Percentiles rank a stretch among this genome's conserved stretches.
Conservation (phyloP, 805 yeast species). For the Jamesozyma piceae region DNA sequence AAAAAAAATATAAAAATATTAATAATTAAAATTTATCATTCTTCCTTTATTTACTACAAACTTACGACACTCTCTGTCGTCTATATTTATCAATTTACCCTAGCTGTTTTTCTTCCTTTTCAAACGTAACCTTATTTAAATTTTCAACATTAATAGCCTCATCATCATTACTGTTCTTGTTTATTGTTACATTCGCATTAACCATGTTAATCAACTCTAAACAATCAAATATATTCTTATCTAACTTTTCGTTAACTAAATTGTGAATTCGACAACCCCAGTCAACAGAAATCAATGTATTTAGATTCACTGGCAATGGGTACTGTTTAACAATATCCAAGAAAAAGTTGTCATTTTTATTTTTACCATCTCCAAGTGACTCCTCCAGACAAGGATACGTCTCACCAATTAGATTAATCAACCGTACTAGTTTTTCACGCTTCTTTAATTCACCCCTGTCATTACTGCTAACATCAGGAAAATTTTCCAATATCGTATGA, state of each 20-base stretch:
- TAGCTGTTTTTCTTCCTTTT: conserved; percentile 13
- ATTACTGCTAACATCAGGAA: conserved; percentile 65
- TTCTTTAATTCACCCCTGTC: conserved; percentile 42
- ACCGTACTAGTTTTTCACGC: conserved; percentile 44
- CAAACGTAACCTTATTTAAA: conserved; percentile 10
- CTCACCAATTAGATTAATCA: conserved; percentile 67
- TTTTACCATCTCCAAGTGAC: conserved; percentile 35
- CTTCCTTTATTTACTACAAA: too few relatives aligned
- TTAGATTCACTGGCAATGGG: conserved; percentile 79
- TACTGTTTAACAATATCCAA: conserved; percentile 50
- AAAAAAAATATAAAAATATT: too few relatives aligned
- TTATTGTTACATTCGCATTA: too few relatives aligned
- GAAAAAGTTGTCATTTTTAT: conserved; percentile 78
- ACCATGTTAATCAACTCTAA: conserved; percentile 56
- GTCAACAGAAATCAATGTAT: conserved; percentile 68
- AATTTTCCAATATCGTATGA: conserved; percentile 83
- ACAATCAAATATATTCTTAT: conserved; percentile 81
- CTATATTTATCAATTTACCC: too few relatives aligned
- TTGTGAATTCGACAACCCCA: conserved; percentile 98
- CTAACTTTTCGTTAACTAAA: conserved; percentile 76
- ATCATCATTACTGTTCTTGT: conserved; percentile 32
- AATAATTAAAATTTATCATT: too few relatives aligned
- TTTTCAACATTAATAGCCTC: conserved; percentile 44
- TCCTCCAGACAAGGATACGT: conserved; percentile 84
- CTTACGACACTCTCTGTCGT: too few relatives aligned